Percentiles rank a stretch among this genome's conserved stretches.
Evolutionary conservation across 192 early-diverging fungal genomes (phyloP).

Genomic region (Mortierella antarctica): DNA sequence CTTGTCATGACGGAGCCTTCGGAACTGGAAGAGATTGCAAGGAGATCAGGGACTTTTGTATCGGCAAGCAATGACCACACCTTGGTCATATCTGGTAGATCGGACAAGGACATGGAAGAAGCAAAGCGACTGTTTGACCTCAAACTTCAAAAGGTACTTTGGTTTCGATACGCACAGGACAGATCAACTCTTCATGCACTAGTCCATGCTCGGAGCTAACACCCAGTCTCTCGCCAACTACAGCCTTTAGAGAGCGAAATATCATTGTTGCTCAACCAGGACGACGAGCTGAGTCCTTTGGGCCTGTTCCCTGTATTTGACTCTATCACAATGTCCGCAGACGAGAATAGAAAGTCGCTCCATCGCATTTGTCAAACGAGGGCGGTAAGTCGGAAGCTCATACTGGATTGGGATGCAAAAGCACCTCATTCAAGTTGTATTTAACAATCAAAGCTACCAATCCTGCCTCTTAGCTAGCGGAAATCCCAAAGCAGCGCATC

Average conservation of each 20-base stretch:
- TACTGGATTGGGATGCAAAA: too few species aligned
- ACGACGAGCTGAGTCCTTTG: conserved; percentile 13
- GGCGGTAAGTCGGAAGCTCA: conserved; percentile 15
- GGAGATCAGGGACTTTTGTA: conserved; percentile 38
- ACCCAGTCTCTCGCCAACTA: not conserved
- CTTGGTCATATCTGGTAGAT: conserved; percentile 30
- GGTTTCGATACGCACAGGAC: too few species aligned
- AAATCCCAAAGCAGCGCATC: not conserved
- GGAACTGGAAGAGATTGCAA: conserved; percentile 40
- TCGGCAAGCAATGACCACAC: conserved; percentile 10
- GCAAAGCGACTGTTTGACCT: conserved; percentile 46
- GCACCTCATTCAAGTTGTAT: not conserved
- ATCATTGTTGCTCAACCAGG: conserved; percentile 20
- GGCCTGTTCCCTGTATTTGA: conserved; percentile 46
- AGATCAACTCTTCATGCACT: too few species aligned
- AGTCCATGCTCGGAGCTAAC: not conserved
- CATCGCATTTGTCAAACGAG: conserved; percentile 26
- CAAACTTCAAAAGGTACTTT: conserved; percentile 24
- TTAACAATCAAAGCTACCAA: not conserved
- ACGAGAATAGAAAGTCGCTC: conserved; percentile 29
- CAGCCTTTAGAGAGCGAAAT: not conserved
- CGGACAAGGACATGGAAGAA: conserved; percentile 29
- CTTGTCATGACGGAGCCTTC: conserved; percentile 15
- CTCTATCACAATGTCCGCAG: conserved; percentile 19
- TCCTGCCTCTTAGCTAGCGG: conserved; percentile 2